Percentiles rank a stretch among this genome's conserved stretches.
Evolutionary conservation across 1,284 basidiomycete genomes (phyloP).

Genomic region (Leccinum pachyderme): DNA sequence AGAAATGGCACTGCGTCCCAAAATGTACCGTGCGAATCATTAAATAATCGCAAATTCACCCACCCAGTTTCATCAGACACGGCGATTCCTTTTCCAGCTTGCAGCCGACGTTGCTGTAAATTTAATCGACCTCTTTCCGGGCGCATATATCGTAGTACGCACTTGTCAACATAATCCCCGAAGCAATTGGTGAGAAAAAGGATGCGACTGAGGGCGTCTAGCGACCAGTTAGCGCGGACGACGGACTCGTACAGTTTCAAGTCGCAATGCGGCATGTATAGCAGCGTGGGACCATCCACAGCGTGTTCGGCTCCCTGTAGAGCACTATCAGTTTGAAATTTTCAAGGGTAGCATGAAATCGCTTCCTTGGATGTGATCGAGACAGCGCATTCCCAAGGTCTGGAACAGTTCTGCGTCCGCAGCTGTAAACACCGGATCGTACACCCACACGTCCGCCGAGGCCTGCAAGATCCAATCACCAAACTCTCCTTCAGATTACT

Average conservation of each 20-base stretch:
- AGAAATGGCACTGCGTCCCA: slow-evolving; percentile 44
- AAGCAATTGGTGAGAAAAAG: slow-evolving; percentile 48
- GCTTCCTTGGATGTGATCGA: slow-evolving; percentile 51
- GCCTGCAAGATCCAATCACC: slow-evolving; percentile 37
- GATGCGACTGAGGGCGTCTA: slow-evolving; percentile 35
- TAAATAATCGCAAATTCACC: slow-evolving; percentile 6
- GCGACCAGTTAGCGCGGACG: slow-evolving; percentile 59
- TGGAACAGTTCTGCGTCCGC: slow-evolving; percentile 54
- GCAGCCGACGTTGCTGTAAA: slow-evolving; percentile 37
- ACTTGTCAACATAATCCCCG: slow-evolving; percentile 46
- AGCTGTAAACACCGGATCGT: slow-evolving; percentile 69
- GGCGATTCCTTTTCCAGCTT: slow-evolving; percentile 30
- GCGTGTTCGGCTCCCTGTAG: slow-evolving; percentile 39
- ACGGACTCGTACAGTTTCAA: slow-evolving; percentile 64
- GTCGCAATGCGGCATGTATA: slow-evolving; percentile 79
- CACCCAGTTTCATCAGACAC: slow-evolving; percentile 29
- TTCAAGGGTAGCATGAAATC: slow-evolving; percentile 2
- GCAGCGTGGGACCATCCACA: slow-evolving; percentile 48
- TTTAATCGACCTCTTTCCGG: background rate
- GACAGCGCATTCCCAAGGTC: slow-evolving; percentile 46
- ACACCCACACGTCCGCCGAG: slow-evolving; percentile 47
- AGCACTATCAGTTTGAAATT: slow-evolving; percentile 11
- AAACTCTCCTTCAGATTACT: background rate
- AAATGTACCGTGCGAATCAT: slow-evolving; percentile 7
- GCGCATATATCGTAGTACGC: slow-evolving; percentile 20